Conservation (phyloP, 306 rosid genomes). For the Castanospermum australe region DNA sequence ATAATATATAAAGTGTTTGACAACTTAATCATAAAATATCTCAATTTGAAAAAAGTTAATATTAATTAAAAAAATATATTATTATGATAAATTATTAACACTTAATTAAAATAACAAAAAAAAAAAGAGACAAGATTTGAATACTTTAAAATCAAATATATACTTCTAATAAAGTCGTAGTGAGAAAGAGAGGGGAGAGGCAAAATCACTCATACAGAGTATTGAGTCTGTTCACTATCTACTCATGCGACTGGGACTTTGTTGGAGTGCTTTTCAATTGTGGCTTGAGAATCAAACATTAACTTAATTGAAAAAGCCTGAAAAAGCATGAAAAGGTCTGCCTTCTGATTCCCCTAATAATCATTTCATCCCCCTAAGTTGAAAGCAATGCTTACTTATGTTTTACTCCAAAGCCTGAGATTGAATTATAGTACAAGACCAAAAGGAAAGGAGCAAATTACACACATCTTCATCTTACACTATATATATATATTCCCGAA, state of each 20-base stretch:
- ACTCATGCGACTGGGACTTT: background rate
- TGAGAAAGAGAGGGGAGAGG: background rate
- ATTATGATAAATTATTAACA: too few relatives aligned
- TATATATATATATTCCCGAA: background rate
- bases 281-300: slow-evolving; percentile 15
- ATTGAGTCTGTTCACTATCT: too few relatives aligned
- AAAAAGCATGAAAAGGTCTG: background rate
- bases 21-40: too few relatives aligned
- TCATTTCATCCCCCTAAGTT: background rate
- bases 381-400: slow-evolving; percentile 1
- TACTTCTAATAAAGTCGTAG: background rate
- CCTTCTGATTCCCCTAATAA: background rate
- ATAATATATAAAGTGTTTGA: background rate
- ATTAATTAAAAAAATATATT: too few relatives aligned
- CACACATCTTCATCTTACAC: background rate
- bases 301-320: background rate
- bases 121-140: too few relatives aligned
- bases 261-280: background rate
- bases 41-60: too few relatives aligned
- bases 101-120: too few relatives aligned
- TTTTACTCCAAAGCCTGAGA: slow-evolving; percentile 24
- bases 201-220: background rate
- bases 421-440: background rate
- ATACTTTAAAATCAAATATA: background rate
- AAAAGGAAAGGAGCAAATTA: background rate